phyloP scores from a whole-genome alignment of 768 basidiomycete genomes.

The Russula vinacea region DNA sequence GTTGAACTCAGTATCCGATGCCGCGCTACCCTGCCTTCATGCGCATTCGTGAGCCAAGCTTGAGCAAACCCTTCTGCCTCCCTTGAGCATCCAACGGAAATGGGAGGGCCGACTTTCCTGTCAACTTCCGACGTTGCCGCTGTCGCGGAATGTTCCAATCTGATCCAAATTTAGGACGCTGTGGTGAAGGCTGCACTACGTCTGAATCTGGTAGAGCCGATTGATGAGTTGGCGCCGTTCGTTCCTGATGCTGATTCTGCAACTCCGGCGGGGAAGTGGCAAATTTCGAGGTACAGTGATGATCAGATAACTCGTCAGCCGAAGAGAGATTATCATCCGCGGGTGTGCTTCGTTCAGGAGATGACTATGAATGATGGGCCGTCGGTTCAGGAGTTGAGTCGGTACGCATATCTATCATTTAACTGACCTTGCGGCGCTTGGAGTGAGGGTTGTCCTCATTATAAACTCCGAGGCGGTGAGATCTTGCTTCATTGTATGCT shows the following conservation, averaged over 20 bases:
- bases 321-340: neutral
- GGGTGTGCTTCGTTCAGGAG: neutral
- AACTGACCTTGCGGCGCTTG: constrained; percentile 5
- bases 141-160: constrained; percentile 19
- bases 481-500: constrained; percentile 1
- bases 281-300: neutral
- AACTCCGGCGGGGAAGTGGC: neutral
- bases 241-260: neutral
- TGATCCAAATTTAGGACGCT: constrained; percentile 20
- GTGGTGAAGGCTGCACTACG: neutral
- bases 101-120: constrained; percentile 7
- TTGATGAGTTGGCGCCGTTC: neutral
- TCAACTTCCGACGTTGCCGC: constrained; percentile 1
- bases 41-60: constrained; percentile 16
- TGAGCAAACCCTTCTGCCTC: constrained; percentile 10
- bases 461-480: constrained; percentile 19
- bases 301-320: neutral
- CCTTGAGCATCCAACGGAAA: constrained; percentile 19
- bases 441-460: neutral
- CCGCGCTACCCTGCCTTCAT: constrained; percentile 9
- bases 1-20: neutral
- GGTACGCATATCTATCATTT: neutral
- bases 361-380: neutral
- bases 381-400: neutral
- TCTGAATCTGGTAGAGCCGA: neutral